Base-by-base conservation (phyloP, 352 stramenopile species). In the Globisporangium nodosum region DNA sequence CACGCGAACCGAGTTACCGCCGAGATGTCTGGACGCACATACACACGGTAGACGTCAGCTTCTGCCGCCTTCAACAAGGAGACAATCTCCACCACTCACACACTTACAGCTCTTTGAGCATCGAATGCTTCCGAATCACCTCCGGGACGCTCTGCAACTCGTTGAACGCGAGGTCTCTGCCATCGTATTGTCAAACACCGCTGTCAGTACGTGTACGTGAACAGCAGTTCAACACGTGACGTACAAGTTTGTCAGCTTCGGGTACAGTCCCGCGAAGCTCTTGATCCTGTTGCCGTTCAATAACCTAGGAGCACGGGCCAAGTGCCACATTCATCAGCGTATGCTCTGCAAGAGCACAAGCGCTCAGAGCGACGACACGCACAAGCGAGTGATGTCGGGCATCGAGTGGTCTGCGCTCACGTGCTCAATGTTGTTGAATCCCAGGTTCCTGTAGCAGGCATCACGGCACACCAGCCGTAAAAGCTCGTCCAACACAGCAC, bases 381-480 rank as follows among this genome's bases (percentile, higher is more conserved):
- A 39, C 33, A 39, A 12, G 33, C 33, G 33, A 7, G 33, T 39
- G 33, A 39, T 39, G 33, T 39, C 39, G 6, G 27, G 8, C 3
- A 57, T 49, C 24, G 37, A 31, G 20, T 48, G 52, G 1, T 49
- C 39, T 15, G 16, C 6, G 2, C 11, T 57, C 16, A 57, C 4
- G 11, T 48, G 20, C 24, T 46, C 39, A 24, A 57, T 49, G 42
- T 49, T 50, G 52, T 57, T 57, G 52, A 39, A 50, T 13, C 11
- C 4, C 13, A 57, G 18, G 4, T 11, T n/a, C 52, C 52, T 57
- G 30, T 15, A 8, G 4, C 5, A 27, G 24, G 13, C 48, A 39
- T 35, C 31, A 24, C 31, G 31, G 8, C 4, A 8, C 31, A 35
- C 31, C 31, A 5, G 31, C 31, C 31, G 31, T 39, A 12, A 39